Conservation (phyloP, 345 rosid genomes). For the Sisymbrium irio region DNA sequence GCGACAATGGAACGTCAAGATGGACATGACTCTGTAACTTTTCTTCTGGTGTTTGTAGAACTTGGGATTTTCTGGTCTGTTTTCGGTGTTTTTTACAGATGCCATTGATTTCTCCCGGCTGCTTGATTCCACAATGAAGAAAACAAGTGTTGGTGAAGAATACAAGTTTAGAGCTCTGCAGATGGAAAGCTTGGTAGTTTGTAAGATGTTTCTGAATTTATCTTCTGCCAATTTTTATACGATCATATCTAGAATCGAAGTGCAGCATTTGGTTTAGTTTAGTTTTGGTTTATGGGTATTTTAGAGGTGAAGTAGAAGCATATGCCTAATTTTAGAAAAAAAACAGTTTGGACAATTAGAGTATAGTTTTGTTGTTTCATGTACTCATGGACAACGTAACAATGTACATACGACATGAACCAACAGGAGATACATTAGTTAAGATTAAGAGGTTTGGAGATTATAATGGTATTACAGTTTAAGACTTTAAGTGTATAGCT, state of each 20-base stretch:
- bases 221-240: conserved; percentile 1
- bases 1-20: conserved; percentile 61
- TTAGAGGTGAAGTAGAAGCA: conserved; percentile 22
- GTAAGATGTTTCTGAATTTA: conserved; percentile 14
- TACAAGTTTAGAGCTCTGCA: conserved; percentile 3
- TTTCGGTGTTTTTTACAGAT: not conserved
- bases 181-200: conserved; percentile 7
- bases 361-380: conserved; percentile 19
- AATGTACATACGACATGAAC: conserved; percentile 10
- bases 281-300: conserved; percentile 14
- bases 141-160: not conserved
- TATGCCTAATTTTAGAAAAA: conserved; percentile 17
- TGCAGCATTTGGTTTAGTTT: conserved; percentile 11
- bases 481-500: conserved; percentile 1
- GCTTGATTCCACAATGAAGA: not conserved
- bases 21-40: conserved; percentile 44
- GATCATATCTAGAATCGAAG: not conserved
- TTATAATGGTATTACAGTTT: not conserved
- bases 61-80: conserved; percentile 23
- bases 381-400: conserved; percentile 20
- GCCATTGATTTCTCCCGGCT: conserved; percentile 1
- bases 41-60: conserved; percentile 37
- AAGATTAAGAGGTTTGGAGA: conserved; percentile 4
- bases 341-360: conserved; percentile 15
- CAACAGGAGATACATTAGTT: conserved; percentile 5